Percentiles rank a stretch among this genome's conserved stretches.
Evolutionary conservation across 75 land plant species (phyloP).

Genomic region (Chamaecyparis obtusa): DNA sequence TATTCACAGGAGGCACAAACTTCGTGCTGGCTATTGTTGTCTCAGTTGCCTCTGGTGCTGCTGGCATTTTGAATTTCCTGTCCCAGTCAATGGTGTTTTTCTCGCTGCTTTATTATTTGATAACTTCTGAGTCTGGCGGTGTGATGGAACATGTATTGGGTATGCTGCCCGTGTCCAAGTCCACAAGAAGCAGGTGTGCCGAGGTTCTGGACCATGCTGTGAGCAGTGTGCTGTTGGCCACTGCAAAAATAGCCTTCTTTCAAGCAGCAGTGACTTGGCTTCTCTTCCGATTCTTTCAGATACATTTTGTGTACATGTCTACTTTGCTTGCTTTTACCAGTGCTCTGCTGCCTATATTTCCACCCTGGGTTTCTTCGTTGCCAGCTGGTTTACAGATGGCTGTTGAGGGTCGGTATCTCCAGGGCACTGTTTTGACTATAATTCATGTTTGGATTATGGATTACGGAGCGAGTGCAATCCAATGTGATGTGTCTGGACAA

Average conservation of each 20-base stretch:
- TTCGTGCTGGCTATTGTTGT: slow-evolving; percentile 40
- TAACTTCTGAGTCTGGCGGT: slow-evolving; percentile 88
- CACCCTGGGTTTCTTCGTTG: slow-evolving; percentile 68
- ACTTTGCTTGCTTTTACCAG: slow-evolving; percentile 75
- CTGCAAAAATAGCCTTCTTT: slow-evolving; percentile 74
- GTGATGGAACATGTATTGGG: slow-evolving; percentile 74
- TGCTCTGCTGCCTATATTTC: slow-evolving; percentile 71
- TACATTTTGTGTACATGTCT: slow-evolving; percentile 88
- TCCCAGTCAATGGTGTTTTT: slow-evolving; percentile 72
- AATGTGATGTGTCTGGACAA: slow-evolving; percentile 69
- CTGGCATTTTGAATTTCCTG: slow-evolving; percentile 66
- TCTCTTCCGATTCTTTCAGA: slow-evolving; percentile 56
- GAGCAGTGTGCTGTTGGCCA: slow-evolving; percentile 81
- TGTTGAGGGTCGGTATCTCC: slow-evolving; percentile 63
- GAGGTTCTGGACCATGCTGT: slow-evolving; percentile 81
- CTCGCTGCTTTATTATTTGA: slow-evolving; percentile 77
- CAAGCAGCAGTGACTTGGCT: slow-evolving; percentile 92
- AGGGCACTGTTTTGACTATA: slow-evolving; percentile 40
- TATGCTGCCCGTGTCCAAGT: slow-evolving; percentile 72
- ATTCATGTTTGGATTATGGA: slow-evolving; percentile 73
- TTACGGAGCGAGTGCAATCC: slow-evolving; percentile 71
- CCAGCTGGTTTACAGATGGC: slow-evolving; percentile 70
- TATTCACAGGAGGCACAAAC: slow-evolving; percentile 56
- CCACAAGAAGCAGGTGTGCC: slow-evolving; percentile 54
- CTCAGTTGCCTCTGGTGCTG: slow-evolving; percentile 69